A percentile compares a stretch with the other conserved stretches of the same genome.
phyloP scores from a whole-genome alignment of 352 stramenopile genomes.

The Phytophthora litchii region DNA sequence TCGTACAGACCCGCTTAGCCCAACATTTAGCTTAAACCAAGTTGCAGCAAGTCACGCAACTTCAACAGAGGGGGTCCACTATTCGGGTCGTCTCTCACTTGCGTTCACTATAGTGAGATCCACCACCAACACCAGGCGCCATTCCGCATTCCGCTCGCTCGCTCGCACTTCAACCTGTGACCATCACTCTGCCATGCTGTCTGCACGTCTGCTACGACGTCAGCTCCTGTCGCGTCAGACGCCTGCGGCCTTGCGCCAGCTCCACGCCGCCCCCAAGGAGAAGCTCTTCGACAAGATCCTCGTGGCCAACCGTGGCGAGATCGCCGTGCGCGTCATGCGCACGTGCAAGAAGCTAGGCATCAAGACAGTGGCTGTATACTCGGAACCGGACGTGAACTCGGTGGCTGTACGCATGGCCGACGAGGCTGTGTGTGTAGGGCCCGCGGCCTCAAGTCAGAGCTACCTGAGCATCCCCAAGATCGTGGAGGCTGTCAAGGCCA shows the following conservation, averaged over 20 bases:
- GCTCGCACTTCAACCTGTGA: conserved; percentile 26
- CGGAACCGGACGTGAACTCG: conserved; percentile 87
- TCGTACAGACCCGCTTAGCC: too few relatives aligned
- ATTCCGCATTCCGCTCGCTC: conserved; percentile 26
- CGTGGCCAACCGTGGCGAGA: conserved; percentile 94
- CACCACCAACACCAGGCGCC: conserved; percentile 3
- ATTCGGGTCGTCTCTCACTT: conserved; percentile 4
- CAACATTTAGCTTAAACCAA: too few relatives aligned
- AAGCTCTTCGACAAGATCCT: conserved; percentile 93
- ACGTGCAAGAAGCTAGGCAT: conserved; percentile 91
- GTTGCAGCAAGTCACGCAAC: conserved; percentile 5
- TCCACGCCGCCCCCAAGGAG: conserved; percentile 31
- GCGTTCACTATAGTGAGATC: conserved; percentile 8
- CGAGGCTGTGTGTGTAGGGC: conserved; percentile 73
- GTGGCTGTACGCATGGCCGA: conserved; percentile 88
- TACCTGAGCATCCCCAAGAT: conserved; percentile 95
- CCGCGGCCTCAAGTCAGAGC: conserved; percentile 75
- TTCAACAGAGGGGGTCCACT: conserved; percentile 19
- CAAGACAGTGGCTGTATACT: conserved; percentile 95
- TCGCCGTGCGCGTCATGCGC: conserved; percentile 93
- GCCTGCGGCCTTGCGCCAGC: conserved; percentile 6
- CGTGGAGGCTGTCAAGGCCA: conserved; percentile 83
- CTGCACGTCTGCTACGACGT: conserved; percentile 26
- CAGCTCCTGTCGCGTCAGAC: conserved; percentile 8
- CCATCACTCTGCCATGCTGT: conserved; percentile 38